A percentile compares a stretch with the other conserved stretches of the same genome.
Evolutionary conservation across 140 eudicot species (phyloP).

Genomic region (Bidens hawaiensis): DNA sequence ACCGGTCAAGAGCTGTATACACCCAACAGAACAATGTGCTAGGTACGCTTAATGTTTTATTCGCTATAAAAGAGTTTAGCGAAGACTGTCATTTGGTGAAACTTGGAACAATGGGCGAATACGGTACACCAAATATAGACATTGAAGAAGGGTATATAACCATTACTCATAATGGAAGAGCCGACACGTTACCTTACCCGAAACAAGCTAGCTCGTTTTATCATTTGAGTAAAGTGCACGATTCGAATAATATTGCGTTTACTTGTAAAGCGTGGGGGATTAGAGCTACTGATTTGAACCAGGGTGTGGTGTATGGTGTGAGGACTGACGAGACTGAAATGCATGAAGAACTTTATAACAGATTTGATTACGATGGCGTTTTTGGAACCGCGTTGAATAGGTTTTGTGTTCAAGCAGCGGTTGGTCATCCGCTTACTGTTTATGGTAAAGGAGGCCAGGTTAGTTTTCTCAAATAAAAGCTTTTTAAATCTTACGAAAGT

Average conservation of each 20-base stretch:
- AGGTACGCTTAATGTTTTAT: slow-evolving; percentile 92
- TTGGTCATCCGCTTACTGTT: slow-evolving; percentile 97
- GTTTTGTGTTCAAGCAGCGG: slow-evolving; percentile 97
- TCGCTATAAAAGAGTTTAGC: slow-evolving; percentile 83
- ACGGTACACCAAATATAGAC: slow-evolving; percentile 95
- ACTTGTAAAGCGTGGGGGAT: slow-evolving; percentile 99
- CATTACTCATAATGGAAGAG: slow-evolving; percentile 88
- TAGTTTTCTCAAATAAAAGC: not conserved
- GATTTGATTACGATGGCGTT: slow-evolving; percentile 87
- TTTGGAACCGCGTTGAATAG: slow-evolving; percentile 96
- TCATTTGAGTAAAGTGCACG: slow-evolving; percentile 97
- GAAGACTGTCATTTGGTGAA: slow-evolving; percentile 94
- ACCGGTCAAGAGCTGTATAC: slow-evolving; percentile 80
- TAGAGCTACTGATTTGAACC: slow-evolving; percentile 92
- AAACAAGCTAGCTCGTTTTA: slow-evolving; percentile 97
- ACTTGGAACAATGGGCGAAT: slow-evolving; percentile 98
- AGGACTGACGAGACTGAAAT: slow-evolving; percentile 87
- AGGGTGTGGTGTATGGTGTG: slow-evolving; percentile 96
- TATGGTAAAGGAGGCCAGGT: slow-evolving; percentile 99
- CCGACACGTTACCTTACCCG: slow-evolving; percentile 96
- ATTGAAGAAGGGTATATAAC: slow-evolving; percentile 93
- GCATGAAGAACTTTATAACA: slow-evolving; percentile 86
- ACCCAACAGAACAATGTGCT: slow-evolving; percentile 93
- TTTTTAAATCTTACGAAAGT: not conserved
- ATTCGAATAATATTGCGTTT: slow-evolving; percentile 90